Conservation (phyloP, 805 yeast genomes). For the Ogataea nitratoaversa region DNA sequence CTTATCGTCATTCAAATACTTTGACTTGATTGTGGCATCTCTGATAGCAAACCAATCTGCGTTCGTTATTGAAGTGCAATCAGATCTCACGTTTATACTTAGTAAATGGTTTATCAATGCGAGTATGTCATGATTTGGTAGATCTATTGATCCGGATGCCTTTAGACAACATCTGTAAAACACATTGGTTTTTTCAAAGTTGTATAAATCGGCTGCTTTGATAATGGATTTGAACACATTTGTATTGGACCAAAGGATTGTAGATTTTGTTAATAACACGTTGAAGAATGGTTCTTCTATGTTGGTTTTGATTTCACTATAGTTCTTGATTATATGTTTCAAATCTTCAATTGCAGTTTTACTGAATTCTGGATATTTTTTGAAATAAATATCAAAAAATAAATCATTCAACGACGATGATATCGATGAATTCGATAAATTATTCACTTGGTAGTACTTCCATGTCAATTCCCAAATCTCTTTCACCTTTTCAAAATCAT, state of each 20-base stretch:
- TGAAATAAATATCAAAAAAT: constrained; percentile 68
- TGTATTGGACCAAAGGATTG: constrained; percentile 60
- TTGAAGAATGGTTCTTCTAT: constrained; percentile 83
- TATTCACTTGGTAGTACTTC: constrained; percentile 43
- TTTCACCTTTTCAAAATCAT: constrained; percentile 52
- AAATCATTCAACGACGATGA: constrained; percentile 68
- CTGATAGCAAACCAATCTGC: constrained; percentile 85
- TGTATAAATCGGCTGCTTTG: constrained; percentile 54
- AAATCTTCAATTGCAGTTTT: constrained; percentile 52
- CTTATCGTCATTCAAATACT: constrained; percentile 35
- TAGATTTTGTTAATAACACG: constrained; percentile 63
- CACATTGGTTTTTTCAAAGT: constrained; percentile 60
- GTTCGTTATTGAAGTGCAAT: constrained; percentile 58
- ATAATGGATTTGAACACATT: constrained; percentile 61
- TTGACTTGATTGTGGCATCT: constrained; percentile 63
- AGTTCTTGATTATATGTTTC: constrained; percentile 50
- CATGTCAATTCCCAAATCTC: constrained; percentile 61
- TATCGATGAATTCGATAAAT: constrained; percentile 57
- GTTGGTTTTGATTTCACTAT: constrained; percentile 46
- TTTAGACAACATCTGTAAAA: constrained; percentile 71
- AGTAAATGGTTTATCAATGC: constrained; percentile 24
- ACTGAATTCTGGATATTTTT: constrained; percentile 46
- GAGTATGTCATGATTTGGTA: constrained; percentile 49
- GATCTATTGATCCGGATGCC: constrained; percentile 59
- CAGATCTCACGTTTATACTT: constrained; percentile 43